Evolutionary conservation across 2,329 filamentous ascomycete genomes (phyloP).

Genomic region (Mariannaea sp.): DNA sequence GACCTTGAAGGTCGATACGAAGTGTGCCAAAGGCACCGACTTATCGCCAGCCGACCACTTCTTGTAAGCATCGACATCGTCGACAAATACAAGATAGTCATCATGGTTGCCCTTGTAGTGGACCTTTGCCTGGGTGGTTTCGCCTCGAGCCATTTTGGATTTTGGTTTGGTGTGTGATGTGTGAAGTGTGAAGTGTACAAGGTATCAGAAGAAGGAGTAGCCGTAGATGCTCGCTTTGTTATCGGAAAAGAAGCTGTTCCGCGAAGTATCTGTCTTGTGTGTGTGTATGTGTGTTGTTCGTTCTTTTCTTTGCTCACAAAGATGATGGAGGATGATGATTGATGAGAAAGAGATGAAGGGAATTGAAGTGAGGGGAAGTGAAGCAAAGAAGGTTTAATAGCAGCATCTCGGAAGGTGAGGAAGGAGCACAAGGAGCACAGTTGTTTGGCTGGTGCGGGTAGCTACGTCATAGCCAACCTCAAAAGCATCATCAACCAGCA

Average conservation of each 20-base stretch:
- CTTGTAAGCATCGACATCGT: constrained; percentile 66
- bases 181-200: background rate
- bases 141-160: constrained; percentile 74
- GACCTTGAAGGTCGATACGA: constrained; percentile 86
- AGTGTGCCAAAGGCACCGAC: constrained; percentile 78
- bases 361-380: constrained; percentile 19
- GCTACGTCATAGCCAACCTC: constrained; percentile 34
- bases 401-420: constrained; percentile 25
- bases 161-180: constrained; percentile 18
- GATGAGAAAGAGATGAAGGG: constrained; percentile 20
- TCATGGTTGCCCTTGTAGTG: constrained; percentile 77
- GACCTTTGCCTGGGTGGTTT: constrained; percentile 74
- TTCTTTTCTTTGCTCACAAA: too few relatives aligned
- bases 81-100: constrained; percentile 64
- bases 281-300: too few relatives aligned
- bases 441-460: constrained; percentile 22
- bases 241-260: background rate
- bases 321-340: too few relatives aligned
- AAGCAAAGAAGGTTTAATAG: constrained; percentile 33
- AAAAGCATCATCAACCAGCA: constrained; percentile 24
- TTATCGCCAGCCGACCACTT: constrained; percentile 80
- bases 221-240: constrained; percentile 9
- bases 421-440: constrained; percentile 16
- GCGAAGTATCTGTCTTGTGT: too few relatives aligned
- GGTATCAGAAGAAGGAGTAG: constrained; percentile 22